Base-by-base conservation (phyloP, 371 early-diverging fungal genomes). In the Actinomortierella ambigua region DNA sequence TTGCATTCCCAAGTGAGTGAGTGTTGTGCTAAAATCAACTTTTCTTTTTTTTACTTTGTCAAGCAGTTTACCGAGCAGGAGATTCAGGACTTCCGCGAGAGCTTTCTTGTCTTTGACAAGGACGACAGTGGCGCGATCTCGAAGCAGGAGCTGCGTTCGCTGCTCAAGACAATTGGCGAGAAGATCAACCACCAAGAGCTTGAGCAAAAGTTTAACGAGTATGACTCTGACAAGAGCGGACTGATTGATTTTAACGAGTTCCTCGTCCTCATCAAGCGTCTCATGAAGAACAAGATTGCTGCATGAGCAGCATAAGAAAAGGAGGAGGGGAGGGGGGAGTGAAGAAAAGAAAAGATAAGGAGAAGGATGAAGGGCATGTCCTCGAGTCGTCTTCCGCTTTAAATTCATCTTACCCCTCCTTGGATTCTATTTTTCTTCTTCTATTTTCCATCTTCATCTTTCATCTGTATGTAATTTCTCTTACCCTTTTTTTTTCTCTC, bases 91-190 rank as follows among this genome's bases (percentile, higher is more conserved):
- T 39, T 83, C 66, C 78, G 80, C 65, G 82, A 83, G 62, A 82
- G 82, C 51, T 86, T 86, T 78, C 71, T 79, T 49, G 77, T 79
- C 42, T 86, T 86, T 78, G 86, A 86, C 68, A 79, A 79, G 58
- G 81, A 86, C 63, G 69, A 70, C 51, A 81, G 82, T 52, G 86
- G 86, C 27, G 65, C 77, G 66, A 85, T 85, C 59, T 82, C 77
- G 51, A 73, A 80, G 40, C 65, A 80, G 42, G 86, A 85, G 69
- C 71, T 85, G 63, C 61, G 61, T 13, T 56, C 65, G 0, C 28
- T 69, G 46, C 54, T 69, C 17, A 42, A 49, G 1, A 13, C 65
- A 8, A 56, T 71, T 1, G 71, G 71, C 42, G 59, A 62, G 48
- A 58, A 59, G 48, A 50, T 15, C 43, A 18, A 55, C 18, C 13